These are phyloP conservation scores for Helotiales sp. DNA, from an alignment of 2,329 filamentous ascomycete species.

Conservation along the genomic window DNA sequence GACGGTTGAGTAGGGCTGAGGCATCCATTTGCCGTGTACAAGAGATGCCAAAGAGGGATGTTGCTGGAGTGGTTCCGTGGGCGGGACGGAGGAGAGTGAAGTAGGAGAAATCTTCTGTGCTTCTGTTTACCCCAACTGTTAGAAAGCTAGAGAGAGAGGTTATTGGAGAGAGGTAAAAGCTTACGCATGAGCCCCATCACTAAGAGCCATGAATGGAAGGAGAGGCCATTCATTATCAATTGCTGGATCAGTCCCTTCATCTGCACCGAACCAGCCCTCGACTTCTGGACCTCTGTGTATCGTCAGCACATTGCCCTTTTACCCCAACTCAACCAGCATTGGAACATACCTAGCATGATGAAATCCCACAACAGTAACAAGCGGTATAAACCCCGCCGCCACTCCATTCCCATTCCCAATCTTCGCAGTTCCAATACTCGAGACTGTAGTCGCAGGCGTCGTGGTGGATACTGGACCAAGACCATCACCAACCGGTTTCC, in stretches of 20 bases:
- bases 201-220: constrained; percentile 94
- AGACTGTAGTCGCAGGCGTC: not conserved
- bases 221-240: constrained; percentile 85
- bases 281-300: constrained; percentile 77
- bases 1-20: constrained; percentile 71
- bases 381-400: constrained; percentile 53
- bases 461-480: not conserved
- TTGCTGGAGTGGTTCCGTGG: constrained; percentile 55
- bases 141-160: not conserved
- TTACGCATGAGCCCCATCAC: constrained; percentile 92
- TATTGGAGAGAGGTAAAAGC: constrained; percentile 33
- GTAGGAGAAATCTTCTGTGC: constrained; percentile 96
- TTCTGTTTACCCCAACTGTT: constrained; percentile 46
- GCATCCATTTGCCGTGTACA: constrained; percentile 92
- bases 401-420: constrained; percentile 4
- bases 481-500: too few species aligned
- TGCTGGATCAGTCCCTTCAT: constrained; percentile 76
- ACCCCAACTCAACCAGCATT: not conserved
- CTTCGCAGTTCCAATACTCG: constrained; percentile 10
- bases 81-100: constrained; percentile 81
- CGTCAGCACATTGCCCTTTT: constrained; percentile 10
- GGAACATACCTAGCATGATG: constrained; percentile 65
- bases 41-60: constrained; percentile 92
- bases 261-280: constrained; percentile 82
- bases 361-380: constrained; percentile 81